These are phyloP conservation scores for Eucalyptus sideroxylon DNA, from an alignment of 345 rosid genomes.

Conservation along the genomic window DNA sequence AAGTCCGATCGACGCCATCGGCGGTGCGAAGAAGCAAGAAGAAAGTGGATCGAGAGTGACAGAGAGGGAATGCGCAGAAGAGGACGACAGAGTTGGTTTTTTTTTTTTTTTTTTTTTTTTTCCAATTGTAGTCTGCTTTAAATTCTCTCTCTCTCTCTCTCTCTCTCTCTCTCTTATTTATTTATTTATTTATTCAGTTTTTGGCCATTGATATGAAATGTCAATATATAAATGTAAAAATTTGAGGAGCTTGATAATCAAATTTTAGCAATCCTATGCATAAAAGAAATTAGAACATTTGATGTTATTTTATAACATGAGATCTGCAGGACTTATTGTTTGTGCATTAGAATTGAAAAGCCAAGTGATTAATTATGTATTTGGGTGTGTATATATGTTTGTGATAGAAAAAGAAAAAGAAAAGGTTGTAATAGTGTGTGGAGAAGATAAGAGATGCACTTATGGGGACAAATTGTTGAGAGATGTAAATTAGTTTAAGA, in stretches of 20 bases:
- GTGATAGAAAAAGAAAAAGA: not conserved
- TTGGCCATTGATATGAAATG: too few species aligned
- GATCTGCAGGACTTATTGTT: not conserved
- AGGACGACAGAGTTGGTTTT: not conserved
- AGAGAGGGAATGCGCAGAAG: not conserved
- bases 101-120: too few species aligned
- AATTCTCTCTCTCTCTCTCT: not conserved
- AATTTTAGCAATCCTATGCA: not conserved
- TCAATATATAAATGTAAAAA: not conserved
- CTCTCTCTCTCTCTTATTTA: too few species aligned
- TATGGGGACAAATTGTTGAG: too few species aligned
- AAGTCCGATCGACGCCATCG: constrained; percentile 18
- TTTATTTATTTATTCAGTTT: too few species aligned
- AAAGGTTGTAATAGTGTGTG: not conserved
- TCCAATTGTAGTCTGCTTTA: not conserved
- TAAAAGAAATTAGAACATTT: too few species aligned
- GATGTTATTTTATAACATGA: too few species aligned
- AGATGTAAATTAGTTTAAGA: not conserved
- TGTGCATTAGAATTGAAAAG: not conserved
- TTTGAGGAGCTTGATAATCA: not conserved
- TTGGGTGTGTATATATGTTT: not conserved
- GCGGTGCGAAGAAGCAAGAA: not conserved
- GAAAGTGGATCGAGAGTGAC: not conserved
- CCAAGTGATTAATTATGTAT: not conserved
- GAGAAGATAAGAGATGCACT: not conserved